A percentile compares a stretch with the other conserved stretches of the same genome.
phyloP scores from a whole-genome alignment of 371 early-diverging fungal species.

The Dinochytrium kinnereticum region DNA sequence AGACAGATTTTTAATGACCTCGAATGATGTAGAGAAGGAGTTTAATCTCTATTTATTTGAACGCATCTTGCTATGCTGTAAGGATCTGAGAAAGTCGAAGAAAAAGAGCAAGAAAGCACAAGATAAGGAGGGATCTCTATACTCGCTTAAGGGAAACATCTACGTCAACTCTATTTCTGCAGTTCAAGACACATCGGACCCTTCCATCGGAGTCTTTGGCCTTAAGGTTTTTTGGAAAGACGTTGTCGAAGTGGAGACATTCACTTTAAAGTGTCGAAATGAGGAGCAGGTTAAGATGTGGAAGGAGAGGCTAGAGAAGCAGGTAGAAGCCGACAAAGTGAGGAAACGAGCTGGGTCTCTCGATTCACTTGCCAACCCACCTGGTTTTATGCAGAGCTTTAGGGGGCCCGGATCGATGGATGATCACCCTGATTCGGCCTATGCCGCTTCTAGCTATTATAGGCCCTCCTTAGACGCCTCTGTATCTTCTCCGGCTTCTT shows the following conservation, averaged over 20 bases:
- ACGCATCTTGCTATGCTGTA: conserved; percentile 83
- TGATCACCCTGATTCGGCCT: conserved; percentile 8
- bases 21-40: conserved; percentile 73
- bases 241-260: conserved; percentile 70
- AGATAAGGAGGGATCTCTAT: conserved; percentile 28
- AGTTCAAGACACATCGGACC: conserved; percentile 72
- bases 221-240: conserved; percentile 75
- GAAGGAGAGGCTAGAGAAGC: conserved; percentile 72
- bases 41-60: conserved; percentile 14
- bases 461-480: conserved; percentile 6
- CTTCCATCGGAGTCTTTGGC: conserved; percentile 59
- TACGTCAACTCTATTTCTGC: conserved; percentile 78
- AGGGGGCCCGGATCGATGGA: background rate
- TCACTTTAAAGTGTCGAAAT: conserved; percentile 82
- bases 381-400: background rate
- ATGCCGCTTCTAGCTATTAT: background rate
- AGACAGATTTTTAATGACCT: conserved; percentile 79
- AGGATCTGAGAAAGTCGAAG: conserved; percentile 54
- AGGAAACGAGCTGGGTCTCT: conserved; percentile 1
- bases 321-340: conserved; percentile 47
- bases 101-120: conserved; percentile 53
- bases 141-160: conserved; percentile 77
- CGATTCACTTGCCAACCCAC: background rate
- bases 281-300: conserved; percentile 91
- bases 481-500: background rate